These are phyloP conservation scores for Colletotrichum graminicola DNA, from an alignment of 2,329 filamentous ascomycete species.

Conservation along the genomic window DNA sequence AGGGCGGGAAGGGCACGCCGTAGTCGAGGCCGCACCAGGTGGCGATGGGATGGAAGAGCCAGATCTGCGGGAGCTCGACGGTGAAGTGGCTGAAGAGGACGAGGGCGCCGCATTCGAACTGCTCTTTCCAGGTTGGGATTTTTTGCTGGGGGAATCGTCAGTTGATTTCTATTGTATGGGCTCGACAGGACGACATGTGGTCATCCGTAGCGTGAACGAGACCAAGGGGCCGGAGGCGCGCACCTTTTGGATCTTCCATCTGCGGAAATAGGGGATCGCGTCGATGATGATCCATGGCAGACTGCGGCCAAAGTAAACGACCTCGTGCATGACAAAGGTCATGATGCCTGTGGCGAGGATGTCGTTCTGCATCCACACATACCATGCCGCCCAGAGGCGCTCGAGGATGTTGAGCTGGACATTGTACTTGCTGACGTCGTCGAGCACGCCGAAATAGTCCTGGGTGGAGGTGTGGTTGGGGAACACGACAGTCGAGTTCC, in stretches of 20 bases:
- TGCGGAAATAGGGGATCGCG: constrained; percentile 86
- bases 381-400: constrained; percentile 95
- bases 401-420: constrained; percentile 88
- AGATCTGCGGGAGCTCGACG: constrained; percentile 97
- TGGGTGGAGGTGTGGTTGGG: constrained; percentile 60
- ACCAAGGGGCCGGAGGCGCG: constrained; percentile 48
- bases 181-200: too few relatives aligned
- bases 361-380: constrained; percentile 98
- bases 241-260: constrained; percentile 94
- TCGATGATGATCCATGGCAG: constrained; percentile 96
- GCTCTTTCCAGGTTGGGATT: constrained; percentile 89
- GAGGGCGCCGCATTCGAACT: constrained; percentile 92
- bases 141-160: constrained; percentile 65
- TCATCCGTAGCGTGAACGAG: background rate
- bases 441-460: constrained; percentile 69
- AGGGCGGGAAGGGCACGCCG: constrained; percentile 87
- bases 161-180: background rate
- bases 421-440: constrained; percentile 79
- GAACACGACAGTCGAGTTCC: constrained; percentile 63
- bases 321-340: constrained; percentile 95
- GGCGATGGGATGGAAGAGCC: constrained; percentile 98
- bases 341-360: constrained; percentile 95
- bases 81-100: constrained; percentile 97
- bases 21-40: constrained; percentile 92
- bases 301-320: constrained; percentile 92